phyloP scores from a whole-genome alignment of 1,139 yeast species.

The Groenewaldozyma sp. region DNA sequence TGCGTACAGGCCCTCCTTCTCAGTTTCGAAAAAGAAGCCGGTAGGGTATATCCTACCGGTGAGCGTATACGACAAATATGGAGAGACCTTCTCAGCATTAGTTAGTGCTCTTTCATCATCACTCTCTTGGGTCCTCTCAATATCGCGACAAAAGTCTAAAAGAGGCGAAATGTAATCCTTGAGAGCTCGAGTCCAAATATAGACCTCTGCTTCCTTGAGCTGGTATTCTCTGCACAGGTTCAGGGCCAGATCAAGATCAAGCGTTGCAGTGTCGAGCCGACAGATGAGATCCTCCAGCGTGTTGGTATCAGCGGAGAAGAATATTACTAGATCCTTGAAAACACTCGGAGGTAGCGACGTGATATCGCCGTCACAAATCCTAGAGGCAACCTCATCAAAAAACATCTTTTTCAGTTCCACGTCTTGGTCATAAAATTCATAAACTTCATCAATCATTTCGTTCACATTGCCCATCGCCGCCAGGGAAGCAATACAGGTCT shows the following conservation, averaged over 20 bases:
- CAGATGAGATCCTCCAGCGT: conserved; percentile 58
- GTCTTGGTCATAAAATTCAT: conserved; percentile 36
- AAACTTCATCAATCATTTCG: conserved; percentile 44
- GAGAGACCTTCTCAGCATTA: conserved; percentile 37
- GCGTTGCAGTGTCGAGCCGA: conserved; percentile 48
- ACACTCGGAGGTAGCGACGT: conserved; percentile 50
- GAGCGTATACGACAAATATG: conserved; percentile 58
- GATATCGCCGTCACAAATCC: conserved; percentile 41
- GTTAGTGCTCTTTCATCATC: conserved; percentile 13
- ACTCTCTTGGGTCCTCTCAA: conserved; percentile 21
- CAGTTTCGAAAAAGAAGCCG: conserved; percentile 37
- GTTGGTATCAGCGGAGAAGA: conserved; percentile 39
- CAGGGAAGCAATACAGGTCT: conserved; percentile 35
- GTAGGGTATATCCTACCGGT: conserved; percentile 77
- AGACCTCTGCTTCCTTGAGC: conserved; percentile 52
- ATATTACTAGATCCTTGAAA: conserved; percentile 48
- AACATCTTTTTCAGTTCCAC: conserved; percentile 31
- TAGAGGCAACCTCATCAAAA: conserved; percentile 42
- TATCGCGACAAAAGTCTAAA: conserved; percentile 41
- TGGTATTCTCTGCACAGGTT: conserved; percentile 46
- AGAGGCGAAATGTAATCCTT: conserved; percentile 63
- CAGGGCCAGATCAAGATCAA: conserved; percentile 68
- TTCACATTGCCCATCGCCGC: conserved; percentile 32
- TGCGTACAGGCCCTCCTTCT: conserved; percentile 27
- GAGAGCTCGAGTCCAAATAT: conserved; percentile 58